Base-by-base conservation (phyloP, 352 stramenopile species). In the Phytophthora megakarya region DNA sequence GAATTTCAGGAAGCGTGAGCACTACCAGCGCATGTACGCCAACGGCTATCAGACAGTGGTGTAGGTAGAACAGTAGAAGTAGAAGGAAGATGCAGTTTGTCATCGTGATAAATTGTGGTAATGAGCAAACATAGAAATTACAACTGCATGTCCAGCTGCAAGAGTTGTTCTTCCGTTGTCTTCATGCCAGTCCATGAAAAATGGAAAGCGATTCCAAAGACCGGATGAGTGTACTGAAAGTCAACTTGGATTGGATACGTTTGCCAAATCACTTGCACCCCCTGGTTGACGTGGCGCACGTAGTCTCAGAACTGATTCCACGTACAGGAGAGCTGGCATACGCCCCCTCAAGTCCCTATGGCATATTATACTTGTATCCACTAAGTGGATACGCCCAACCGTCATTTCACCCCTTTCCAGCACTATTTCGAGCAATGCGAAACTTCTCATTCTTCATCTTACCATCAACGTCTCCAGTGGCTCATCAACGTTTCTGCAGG, bases 1-100 rank as follows among this genome's bases (percentile, higher is more conserved):
- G 61, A 88, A 79, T 43, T 50, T 49, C 26, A 62, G 75, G 38
- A 84, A 78, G 61, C 81, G 80, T 44, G 39, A 65, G 2, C 63
- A 51, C 15, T 88, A 88, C 47, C 48, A 80, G 72, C 52, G 68
- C 13, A 79, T 88, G 39, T 61, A 59, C 43, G 84, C 79, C 40
- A 69, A 58, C 35, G 57, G 63, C 30, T 63, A 72, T 33, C 51
- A 73, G 33, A 42, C 53, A 11, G 65, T 71, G 11, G 64, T 70
- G 12, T 70, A 61, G 65, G 40, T 21, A 55, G 45, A 47, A n/a
- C 21, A 9, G 22, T 35, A 49, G 16, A 13, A 19, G 11, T 12
- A 32, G 21, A 25, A 38, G 38, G 51, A 40, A 52, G 52, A 35
- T n/a, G 30, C 5, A 37, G 22, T 45, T 44, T 51, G 57, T 42